These are phyloP conservation scores for Ganoderma leucocontextum DNA, from an alignment of 1,284 basidiomycete species.

Conservation along the genomic window DNA sequence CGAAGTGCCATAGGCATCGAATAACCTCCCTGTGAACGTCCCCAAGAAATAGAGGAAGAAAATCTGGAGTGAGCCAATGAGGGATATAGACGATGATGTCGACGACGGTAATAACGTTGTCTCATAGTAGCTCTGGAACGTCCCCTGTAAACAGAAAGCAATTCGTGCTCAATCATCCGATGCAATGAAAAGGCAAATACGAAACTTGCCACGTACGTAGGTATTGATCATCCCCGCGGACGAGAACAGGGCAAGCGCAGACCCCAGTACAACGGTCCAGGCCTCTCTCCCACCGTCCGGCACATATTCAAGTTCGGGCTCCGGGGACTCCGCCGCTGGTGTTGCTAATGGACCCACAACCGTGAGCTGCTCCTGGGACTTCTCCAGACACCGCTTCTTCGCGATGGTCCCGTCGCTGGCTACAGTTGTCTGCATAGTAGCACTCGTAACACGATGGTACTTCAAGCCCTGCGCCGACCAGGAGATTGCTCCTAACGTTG, in stretches of 20 bases:
- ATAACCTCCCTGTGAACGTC: slow-evolving; percentile 44
- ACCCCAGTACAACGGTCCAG: slow-evolving; percentile 43
- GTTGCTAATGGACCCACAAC: neutral
- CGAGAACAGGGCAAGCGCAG: slow-evolving; percentile 42
- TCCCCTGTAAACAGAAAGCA: slow-evolving; percentile 36
- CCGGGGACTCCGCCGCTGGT: neutral
- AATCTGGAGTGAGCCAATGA: slow-evolving; percentile 54
- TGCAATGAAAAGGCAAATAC: slow-evolving; percentile 6
- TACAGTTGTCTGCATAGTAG: neutral
- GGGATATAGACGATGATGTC: slow-evolving; percentile 49
- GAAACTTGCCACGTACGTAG: slow-evolving; percentile 37
- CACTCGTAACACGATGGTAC: neutral
- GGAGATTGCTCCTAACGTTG: neutral
- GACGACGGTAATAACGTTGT: slow-evolving; percentile 43
- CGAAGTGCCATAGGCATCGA: slow-evolving; percentile 46
- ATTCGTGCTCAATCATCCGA: neutral
- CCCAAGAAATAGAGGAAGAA: slow-evolving; percentile 48
- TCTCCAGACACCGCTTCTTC: slow-evolving; percentile 1
- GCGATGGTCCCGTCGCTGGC: neutral
- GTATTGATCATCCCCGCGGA: slow-evolving; percentile 46
- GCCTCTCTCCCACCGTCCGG: slow-evolving; percentile 44
- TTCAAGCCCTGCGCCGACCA: neutral
- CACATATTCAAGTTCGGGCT: slow-evolving; percentile 23
- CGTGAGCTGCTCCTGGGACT: slow-evolving; percentile 9
- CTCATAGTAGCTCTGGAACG: slow-evolving; percentile 52